Conservation (phyloP, 1,139 yeast species). For the Yamadazyma atlantica region DNA sequence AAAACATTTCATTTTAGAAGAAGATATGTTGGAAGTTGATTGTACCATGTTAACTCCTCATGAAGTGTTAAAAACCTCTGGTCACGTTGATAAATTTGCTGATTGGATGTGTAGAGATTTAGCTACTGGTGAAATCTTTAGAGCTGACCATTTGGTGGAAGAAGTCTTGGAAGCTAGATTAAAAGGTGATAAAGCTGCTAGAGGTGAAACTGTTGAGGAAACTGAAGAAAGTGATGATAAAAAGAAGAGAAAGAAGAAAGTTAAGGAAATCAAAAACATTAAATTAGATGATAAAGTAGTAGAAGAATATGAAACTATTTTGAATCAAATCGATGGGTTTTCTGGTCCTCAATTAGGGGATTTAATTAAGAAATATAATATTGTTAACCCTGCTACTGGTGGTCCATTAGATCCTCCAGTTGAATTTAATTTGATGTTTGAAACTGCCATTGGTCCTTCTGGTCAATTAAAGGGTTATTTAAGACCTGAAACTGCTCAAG, state of each 20-base stretch:
- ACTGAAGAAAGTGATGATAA: constrained; percentile 68
- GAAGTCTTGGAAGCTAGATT: constrained; percentile 94
- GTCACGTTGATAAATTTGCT: constrained; percentile 98
- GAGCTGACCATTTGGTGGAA: constrained; percentile 98
- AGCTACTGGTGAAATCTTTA: constrained; percentile 95
- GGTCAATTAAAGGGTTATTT: constrained; percentile 93
- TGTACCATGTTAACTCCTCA: constrained; percentile 97
- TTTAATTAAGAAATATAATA: constrained; percentile 74
- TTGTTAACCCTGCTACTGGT: constrained; percentile 88
- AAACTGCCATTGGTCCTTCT: constrained; percentile 98
- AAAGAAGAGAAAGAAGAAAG: constrained; percentile 92
- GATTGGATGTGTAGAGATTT: constrained; percentile 99
- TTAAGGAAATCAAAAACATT: constrained; percentile 87
- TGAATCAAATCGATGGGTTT: constrained; percentile 94
- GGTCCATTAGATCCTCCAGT: constrained; percentile 85
- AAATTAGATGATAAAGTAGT: constrained; percentile 81
- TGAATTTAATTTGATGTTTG: constrained; percentile 98
- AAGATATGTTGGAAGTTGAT: constrained; percentile 98
- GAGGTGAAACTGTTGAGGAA: constrained; percentile 63
- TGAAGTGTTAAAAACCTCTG: constrained; percentile 96
- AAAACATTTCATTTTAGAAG: constrained; percentile 95
- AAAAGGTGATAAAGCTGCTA: constrained; percentile 94
- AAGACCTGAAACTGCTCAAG: constrained; percentile 99
- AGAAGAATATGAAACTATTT: constrained; percentile 75
- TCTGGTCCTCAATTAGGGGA: constrained; percentile 93